phyloP scores from a whole-genome alignment of 148 eudicot species.

The Vaccinium myrtillus region DNA sequence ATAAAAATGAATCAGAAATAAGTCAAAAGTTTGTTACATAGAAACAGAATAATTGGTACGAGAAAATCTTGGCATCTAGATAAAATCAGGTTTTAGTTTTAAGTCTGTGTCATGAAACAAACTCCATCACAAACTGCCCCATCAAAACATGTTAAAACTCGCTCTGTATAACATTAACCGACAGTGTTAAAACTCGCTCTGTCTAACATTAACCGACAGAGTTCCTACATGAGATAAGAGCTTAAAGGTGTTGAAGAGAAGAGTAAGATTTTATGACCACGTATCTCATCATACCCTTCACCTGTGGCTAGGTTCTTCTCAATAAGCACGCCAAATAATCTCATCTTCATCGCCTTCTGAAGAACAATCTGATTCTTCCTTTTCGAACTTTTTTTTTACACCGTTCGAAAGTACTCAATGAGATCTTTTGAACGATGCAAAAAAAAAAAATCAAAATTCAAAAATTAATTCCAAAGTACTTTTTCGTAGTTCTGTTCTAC shows the following conservation, averaged over 20 bases:
- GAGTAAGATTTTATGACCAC: neutral
- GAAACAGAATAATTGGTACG: neutral
- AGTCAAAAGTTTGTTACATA: neutral
- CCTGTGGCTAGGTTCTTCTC: neutral
- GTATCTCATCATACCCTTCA: neutral
- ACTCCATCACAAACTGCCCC: neutral
- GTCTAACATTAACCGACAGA: neutral
- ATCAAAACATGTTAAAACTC: neutral
- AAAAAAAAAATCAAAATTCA: too few relatives aligned
- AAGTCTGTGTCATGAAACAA: neutral
- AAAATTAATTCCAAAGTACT: too few relatives aligned
- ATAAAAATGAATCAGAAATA: slow-evolving; percentile 7
- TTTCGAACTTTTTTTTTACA: too few relatives aligned
- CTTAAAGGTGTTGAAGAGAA: neutral
- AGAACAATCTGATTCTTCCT: neutral
- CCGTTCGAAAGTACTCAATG: too few relatives aligned
- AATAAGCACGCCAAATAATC: neutral
- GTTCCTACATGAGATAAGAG: neutral
- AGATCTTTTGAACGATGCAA: too few relatives aligned
- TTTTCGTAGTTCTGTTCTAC: too few relatives aligned
- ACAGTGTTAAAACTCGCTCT: neutral
- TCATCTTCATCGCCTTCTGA: neutral
- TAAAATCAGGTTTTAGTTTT: neutral
- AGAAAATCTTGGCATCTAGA: slow-evolving; percentile 1
- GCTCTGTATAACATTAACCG: neutral